Base-by-base conservation (phyloP, 208 protist species). In the Trypanosoma melophagium region DNA sequence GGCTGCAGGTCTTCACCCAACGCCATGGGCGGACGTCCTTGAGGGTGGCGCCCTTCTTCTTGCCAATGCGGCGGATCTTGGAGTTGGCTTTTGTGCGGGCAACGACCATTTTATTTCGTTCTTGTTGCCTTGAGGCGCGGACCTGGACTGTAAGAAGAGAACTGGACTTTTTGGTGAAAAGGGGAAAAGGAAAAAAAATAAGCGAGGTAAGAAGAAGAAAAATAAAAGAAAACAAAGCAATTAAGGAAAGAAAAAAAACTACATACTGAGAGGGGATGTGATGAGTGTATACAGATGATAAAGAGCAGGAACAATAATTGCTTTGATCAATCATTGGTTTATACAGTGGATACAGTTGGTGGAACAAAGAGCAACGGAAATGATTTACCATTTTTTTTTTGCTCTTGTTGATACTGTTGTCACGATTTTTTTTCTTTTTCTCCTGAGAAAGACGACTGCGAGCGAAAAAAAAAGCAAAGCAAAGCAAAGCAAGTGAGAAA, bases 1-100 rank as follows among this genome's bases (percentile, higher is more conserved):
- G 84, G 63, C 96, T 94, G 61, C 94, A 96, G 42, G 86, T 80
- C 72, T 95, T 92, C 71, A 99, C 95, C 93, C 98, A 99, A 70
- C 96, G 89, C 81, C 95, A 89, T 42, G 97, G 81, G 75, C 76
- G 80, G 54, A 99, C 96, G 74, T 99, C 98, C 74, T 94, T 93
- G 60, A 99, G 65, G 69, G 85, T 90, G 63, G 90, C 90, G 51
- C 90, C 90, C 87, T 92, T 95, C 81, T 81, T 84, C 85, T 90
- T 91, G 74, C 90, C 90, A 73, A 93, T 89, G 72, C 86, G 87
- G 73, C 79, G 83, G 75, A 93, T 93, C 87, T 95, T 95, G 66
- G 74, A 77, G 63, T 72, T 83, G 57, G 54, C 57, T 51, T 61
- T 59, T 28, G 67, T 72, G 55, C 58, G 66, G 35, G 57, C 40